A percentile compares a stretch with the other conserved stretches of the same genome.
These are phyloP conservation scores for Rickenella mellea DNA, from an alignment of 768 basidiomycete genomes.

Conservation along the genomic window DNA sequence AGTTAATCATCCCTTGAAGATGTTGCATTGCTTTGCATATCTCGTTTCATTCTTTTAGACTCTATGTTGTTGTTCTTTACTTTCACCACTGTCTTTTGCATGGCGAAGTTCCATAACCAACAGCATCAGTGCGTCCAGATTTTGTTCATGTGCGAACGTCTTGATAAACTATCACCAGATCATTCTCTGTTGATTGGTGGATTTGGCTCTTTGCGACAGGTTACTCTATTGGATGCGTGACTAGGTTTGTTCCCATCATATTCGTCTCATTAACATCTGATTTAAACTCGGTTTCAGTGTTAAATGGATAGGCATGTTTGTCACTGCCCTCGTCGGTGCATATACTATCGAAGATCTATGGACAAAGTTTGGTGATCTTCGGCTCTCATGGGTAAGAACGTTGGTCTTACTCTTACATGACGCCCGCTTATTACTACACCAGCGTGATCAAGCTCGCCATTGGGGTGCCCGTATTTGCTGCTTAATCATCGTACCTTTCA, in stretches of 20 bases:
- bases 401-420: background rate
- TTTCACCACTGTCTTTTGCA: conserved; percentile 88
- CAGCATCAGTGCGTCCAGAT: conserved; percentile 70
- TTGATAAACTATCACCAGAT: conserved; percentile 31
- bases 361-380: conserved; percentile 95
- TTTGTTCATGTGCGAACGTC: background rate
- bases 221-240: conserved; percentile 91
- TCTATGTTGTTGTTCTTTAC: conserved; percentile 99
- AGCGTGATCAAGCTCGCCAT: conserved; percentile 85
- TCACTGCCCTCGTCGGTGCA: conserved; percentile 86
- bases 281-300: conserved; percentile 41
- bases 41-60: conserved; percentile 93
- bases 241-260: conserved; percentile 42
- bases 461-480: conserved; percentile 83
- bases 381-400: conserved; percentile 72
- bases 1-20: conserved; percentile 37
- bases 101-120: conserved; percentile 96
- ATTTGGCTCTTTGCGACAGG: conserved; percentile 89
- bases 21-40: conserved; percentile 94
- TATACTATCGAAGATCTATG: conserved; percentile 98
- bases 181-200: conserved; percentile 98
- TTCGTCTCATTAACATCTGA: background rate
- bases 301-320: conserved; percentile 94
- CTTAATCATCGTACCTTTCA: conserved; percentile 81
- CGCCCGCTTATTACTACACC: conserved; percentile 6